phyloP scores from a whole-genome alignment of 2,329 filamentous ascomycete genomes.

The Colletotrichum nymphaeae region DNA sequence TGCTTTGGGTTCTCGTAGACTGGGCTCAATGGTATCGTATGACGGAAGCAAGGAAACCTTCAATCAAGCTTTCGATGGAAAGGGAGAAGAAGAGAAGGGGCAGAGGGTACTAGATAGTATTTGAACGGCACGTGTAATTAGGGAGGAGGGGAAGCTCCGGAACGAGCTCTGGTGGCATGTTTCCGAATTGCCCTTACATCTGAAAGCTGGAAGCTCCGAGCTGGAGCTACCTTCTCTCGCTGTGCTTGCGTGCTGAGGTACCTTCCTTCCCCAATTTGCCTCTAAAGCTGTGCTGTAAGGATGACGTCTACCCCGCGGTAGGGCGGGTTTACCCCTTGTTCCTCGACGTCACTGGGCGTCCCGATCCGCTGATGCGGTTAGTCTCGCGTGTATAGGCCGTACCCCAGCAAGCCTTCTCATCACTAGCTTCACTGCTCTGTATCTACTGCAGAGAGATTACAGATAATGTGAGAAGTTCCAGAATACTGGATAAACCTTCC shows the following conservation, averaged over 20 bases:
- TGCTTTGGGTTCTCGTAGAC: not conserved
- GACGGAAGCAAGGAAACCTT: not conserved
- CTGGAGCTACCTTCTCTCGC: not conserved
- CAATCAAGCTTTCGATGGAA: not conserved
- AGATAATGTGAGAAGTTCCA: too few species aligned
- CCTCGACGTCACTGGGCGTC: conserved; percentile 26
- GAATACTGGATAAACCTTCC: too few species aligned
- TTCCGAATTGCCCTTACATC: not conserved
- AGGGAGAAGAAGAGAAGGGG: not conserved
- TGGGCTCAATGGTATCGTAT: conserved; percentile 16
- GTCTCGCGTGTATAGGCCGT: not conserved
- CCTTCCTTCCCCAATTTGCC: not conserved
- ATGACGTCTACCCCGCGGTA: conserved; percentile 26
- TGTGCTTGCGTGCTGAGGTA: not conserved
- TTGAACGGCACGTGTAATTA: not conserved
- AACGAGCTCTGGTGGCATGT: not conserved
- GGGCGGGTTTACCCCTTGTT: not conserved
- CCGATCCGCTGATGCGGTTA: not conserved
- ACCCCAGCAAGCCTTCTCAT: not conserved
- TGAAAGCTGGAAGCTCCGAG: not conserved
- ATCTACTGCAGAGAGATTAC: too few species aligned
- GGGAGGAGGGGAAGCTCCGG: not conserved
- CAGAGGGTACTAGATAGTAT: not conserved
- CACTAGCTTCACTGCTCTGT: too few species aligned
- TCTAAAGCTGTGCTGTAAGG: conserved; percentile 21